Evolutionary conservation across 2,329 filamentous ascomycete genomes (phyloP), one percentile per base, ranked within the genome.

Genomic region (Chaetomiaceae sp.): DNA sequence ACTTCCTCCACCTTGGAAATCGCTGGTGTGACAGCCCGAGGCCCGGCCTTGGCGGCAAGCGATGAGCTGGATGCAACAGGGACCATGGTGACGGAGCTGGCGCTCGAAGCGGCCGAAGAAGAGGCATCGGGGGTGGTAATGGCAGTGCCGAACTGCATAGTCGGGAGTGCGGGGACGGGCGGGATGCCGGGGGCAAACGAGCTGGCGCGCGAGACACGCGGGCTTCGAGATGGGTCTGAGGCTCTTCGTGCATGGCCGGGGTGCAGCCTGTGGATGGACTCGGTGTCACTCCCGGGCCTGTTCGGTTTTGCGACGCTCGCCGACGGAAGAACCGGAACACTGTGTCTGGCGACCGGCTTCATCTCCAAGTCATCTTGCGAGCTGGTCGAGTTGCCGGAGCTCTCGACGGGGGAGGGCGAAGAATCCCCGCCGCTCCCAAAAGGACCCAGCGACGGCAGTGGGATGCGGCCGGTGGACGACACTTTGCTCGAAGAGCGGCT

Each of bases 351-450:
- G 3, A 55, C 51, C 2, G 62, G 58, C 48, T 62, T 67, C 60
- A 72, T 71, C 57, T 73, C 70, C 34, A 71, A 58, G 31, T 68
- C 70, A 35, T 71, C 70, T 44, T 67, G 63, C 12, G 71, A 71
- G 57, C 65, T 69, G 43, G 60, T 66, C 14, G 69, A 72, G 44
- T 63, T 65, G 50, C 62, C 62, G 14, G 66, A 69, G 59, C 70
- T 73, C 45, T 65, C 66, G 16, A 61, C 61, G 14, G 68, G 63
- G 7, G 63, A 66, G 14, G 41, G 44, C 7, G 52, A 16, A 16
- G 17, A 19, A 54, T 60, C 50, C 20, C 51, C 55, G 25, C 50
- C 56, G 34, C n/a, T 50, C 33, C 48, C 51, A 21, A 51, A 40
- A 27, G 39, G 27, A 6, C 49, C 50, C 2, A 48, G 47, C 9